Evolutionary conservation across 805 yeast species (phyloP), one percentile per base, ranked within the genome.

Genomic region (Candida boidinii): DNA sequence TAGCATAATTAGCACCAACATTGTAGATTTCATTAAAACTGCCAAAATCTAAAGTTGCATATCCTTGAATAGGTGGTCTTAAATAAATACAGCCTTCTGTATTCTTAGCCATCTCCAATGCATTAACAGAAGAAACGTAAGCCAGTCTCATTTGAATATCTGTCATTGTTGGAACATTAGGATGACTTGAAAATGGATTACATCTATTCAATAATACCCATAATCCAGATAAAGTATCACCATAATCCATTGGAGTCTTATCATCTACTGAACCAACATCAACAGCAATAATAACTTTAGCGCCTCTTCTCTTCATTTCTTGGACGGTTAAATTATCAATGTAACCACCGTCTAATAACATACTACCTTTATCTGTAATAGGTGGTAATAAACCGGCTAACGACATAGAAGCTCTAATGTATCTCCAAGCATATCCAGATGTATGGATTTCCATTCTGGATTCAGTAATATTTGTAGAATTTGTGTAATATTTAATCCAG

Each of bases 241-340:
- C 97, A 54, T 86, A 92, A 27, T 68, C 65, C 88, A 85, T 76
- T 5, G 92, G 90, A 0, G 94, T 78, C 31, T 90, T 68, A 46
- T 88, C 97, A 52, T 92, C 97, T 4, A 79, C 82, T 2, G 96
- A 82, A 0, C 98, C 98, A 24, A 90, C 98, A 56, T 90, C 98
- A 12, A 87, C 88, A 0, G 98, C 97, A 50, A 92, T 75, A 13
- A 90, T 76, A 25, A 79, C 70, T 36, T 77, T 76, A 3, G 95
- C 95, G 2, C 97, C 97, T 38, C 83, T 68, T 26, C 76, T 70
- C 53, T 81, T 79, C 97, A 90, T 92, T 51, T 90, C 96, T 42
- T 68, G 68, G 2, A 90, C 97, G 0, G 98, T 94, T 36, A 90
- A 62, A 51, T 90, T 90, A 52, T 90, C 97, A 34, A 92, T 78